These are phyloP conservation scores for Passalora sequoiae DNA, from an alignment of 2,329 filamentous ascomycete species.

Conservation along the genomic window DNA sequence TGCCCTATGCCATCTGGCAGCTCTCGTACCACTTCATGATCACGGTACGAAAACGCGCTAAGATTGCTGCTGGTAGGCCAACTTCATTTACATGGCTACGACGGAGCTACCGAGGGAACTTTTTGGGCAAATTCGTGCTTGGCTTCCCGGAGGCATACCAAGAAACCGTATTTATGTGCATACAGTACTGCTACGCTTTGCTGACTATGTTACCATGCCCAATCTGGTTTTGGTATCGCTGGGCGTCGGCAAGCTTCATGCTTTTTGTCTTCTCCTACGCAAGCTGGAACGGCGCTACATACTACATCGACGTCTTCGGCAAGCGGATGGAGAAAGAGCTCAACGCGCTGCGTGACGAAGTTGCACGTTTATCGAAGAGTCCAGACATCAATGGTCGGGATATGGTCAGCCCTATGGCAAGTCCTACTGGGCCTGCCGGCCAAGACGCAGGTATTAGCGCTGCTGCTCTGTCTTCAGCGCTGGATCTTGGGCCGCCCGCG, in stretches of 20 bases:
- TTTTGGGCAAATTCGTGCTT: constrained; percentile 81
- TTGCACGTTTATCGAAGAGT: constrained; percentile 41
- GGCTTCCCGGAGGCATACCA: constrained; percentile 70
- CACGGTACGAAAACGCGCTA: constrained; percentile 85
- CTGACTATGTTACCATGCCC: constrained; percentile 92
- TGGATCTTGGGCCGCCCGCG: constrained; percentile 31
- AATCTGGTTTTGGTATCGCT: constrained; percentile 86
- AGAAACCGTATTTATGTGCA: constrained; percentile 89
- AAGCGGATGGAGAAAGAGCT: constrained; percentile 95
- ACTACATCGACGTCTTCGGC: constrained; percentile 97
- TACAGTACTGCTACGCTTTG: constrained; percentile 87
- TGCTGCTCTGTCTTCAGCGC: constrained; percentile 21
- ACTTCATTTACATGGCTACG: constrained; percentile 98
- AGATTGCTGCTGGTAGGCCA: constrained; percentile 90
- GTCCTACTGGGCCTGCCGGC: constrained; percentile 26
- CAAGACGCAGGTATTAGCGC: constrained; percentile 6
- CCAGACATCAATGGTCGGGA: constrained; percentile 27
- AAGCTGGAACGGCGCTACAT: constrained; percentile 94
- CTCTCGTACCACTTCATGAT: constrained; percentile 90
- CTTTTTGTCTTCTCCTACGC: constrained; percentile 85
- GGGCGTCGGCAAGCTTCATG: constrained; percentile 72
- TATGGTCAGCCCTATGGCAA: constrained; percentile 24
- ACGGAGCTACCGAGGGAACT: constrained; percentile 80
- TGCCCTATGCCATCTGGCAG: constrained; percentile 93
- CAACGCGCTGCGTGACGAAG: constrained; percentile 80